Evolutionary conservation across 805 yeast species (phyloP).

Genomic region (Sugiyamaella qingdaonensis): DNA sequence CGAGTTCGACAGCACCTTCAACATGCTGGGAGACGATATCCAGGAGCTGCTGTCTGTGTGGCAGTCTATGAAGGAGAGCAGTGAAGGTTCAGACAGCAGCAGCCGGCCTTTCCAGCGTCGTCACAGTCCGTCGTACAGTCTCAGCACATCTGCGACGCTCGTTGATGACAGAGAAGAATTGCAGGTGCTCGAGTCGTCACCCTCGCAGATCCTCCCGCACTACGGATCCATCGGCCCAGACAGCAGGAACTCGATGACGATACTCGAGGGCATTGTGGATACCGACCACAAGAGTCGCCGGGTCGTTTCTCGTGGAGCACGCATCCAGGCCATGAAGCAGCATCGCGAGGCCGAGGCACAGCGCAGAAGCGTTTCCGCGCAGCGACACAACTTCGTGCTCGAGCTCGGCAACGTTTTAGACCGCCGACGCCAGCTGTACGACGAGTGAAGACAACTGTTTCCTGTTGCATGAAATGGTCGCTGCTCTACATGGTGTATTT

Average conservation of each 20-base stretch:
- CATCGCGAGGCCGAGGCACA: constrained; percentile 19
- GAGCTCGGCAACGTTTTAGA: constrained; percentile 26
- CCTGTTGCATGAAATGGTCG: too few relatives aligned
- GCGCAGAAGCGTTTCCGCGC: constrained; percentile 10
- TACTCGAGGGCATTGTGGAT: constrained; percentile 26
- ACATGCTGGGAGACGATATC: constrained; percentile 22
- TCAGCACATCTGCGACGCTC: constrained; percentile 5
- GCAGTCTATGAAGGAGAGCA: constrained; percentile 11
- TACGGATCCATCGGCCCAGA: constrained; percentile 12
- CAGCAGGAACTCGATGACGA: constrained; percentile 15
- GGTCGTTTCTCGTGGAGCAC: constrained; percentile 19
- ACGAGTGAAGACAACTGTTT: background rate
- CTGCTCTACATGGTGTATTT: too few relatives aligned
- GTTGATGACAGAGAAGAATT: background rate
- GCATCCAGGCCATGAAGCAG: constrained; percentile 23
- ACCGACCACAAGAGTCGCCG: constrained; percentile 13
- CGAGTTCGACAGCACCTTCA: constrained; percentile 15
- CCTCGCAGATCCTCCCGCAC: background rate
- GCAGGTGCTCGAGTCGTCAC: background rate
- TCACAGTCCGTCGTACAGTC: constrained; percentile 2
- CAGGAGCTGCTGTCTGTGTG: constrained; percentile 18
- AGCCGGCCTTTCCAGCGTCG: background rate
- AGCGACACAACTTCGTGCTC: constrained; percentile 21
- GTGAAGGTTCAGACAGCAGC: background rate
- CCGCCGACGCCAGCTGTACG: constrained; percentile 6